Evolutionary conservation across 2,329 filamentous ascomycete genomes (phyloP).

Genomic region (Drechslera avenae): DNA sequence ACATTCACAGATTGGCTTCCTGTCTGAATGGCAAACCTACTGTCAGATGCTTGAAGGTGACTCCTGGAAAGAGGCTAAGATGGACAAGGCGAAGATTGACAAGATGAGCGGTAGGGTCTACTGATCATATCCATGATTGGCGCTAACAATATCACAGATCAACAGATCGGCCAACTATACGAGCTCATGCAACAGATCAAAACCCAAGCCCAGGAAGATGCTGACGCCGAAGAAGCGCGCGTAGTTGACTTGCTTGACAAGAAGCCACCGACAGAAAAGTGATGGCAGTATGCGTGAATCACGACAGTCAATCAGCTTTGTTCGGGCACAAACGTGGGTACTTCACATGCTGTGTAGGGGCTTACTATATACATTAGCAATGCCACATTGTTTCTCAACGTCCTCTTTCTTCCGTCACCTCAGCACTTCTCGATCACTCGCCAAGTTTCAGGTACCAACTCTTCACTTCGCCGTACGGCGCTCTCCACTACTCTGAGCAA

Average conservation of each 20-base stretch:
- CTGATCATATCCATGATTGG: not conserved
- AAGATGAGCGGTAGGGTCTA: slow-evolving; percentile 86
- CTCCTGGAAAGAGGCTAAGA: slow-evolving; percentile 79
- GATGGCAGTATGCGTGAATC: slow-evolving; percentile 20
- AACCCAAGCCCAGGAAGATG: slow-evolving; percentile 56
- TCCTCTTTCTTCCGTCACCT: slow-evolving; percentile 2
- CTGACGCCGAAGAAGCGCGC: slow-evolving; percentile 41
- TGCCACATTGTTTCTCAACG: slow-evolving; percentile 10
- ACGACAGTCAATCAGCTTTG: slow-evolving; percentile 6
- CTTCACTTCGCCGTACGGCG: not conserved
- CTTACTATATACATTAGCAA: slow-evolving; percentile 31
- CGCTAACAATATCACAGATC: slow-evolving; percentile 61
- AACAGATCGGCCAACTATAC: slow-evolving; percentile 91
- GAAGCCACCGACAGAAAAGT: slow-evolving; percentile 36
- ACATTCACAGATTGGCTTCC: slow-evolving; percentile 78
- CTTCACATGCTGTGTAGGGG: slow-evolving; percentile 14
- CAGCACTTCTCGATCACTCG: slow-evolving; percentile 3
- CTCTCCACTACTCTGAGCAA: not conserved
- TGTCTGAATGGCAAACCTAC: slow-evolving; percentile 96
- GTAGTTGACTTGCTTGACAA: slow-evolving; percentile 40
- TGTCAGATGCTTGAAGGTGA: slow-evolving; percentile 91
- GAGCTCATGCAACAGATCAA: slow-evolving; percentile 87
- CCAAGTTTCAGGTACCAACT: not conserved
- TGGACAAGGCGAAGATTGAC: slow-evolving; percentile 81
- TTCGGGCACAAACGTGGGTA: slow-evolving; percentile 17